Evolutionary conservation across 106 monocot genomes (phyloP).

Genomic region (Platanthera zijinensis): DNA sequence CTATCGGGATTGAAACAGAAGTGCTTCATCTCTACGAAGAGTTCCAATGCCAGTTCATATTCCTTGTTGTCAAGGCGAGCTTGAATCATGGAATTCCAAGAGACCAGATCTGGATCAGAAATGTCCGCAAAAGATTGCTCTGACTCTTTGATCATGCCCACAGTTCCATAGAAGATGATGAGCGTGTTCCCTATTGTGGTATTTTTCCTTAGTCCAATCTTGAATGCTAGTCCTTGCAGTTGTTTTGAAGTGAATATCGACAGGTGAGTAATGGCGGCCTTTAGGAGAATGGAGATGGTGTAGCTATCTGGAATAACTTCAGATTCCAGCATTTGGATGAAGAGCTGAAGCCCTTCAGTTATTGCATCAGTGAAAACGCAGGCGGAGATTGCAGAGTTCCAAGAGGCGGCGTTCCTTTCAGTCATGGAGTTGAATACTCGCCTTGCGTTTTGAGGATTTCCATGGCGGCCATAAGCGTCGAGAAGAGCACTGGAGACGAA

Average conservation of each 20-base stretch:
- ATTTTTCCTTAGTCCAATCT: conserved; percentile 12
- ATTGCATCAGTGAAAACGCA: background rate
- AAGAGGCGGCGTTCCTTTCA: conserved; percentile 16
- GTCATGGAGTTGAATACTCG: conserved; percentile 23
- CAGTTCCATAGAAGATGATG: conserved; percentile 29
- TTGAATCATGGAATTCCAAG: conserved; percentile 43
- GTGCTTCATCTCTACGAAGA: conserved; percentile 18
- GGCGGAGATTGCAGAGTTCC: conserved; percentile 30
- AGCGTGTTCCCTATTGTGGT: conserved; percentile 19
- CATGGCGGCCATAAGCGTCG: conserved; percentile 28
- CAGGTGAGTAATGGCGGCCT: conserved; percentile 7
- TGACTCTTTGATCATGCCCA: conserved; percentile 9
- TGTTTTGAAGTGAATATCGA: background rate
- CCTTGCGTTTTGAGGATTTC: conserved; percentile 13
- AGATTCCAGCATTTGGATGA: conserved; percentile 15
- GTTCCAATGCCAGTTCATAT: conserved; percentile 11
- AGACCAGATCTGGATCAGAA: conserved; percentile 23
- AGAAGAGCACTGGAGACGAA: conserved; percentile 17
- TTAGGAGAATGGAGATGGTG: conserved; percentile 26
- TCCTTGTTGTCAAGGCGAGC: conserved; percentile 21
- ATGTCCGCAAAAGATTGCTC: conserved; percentile 12
- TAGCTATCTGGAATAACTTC: conserved; percentile 22
- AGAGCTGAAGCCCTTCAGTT: conserved; percentile 3
- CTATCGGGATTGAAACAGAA: conserved; percentile 16
- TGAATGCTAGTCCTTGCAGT: conserved; percentile 22